Evolutionary conservation across 108 stramenopile species (phyloP).

Genomic region (Mediolabrus comicus): DNA sequence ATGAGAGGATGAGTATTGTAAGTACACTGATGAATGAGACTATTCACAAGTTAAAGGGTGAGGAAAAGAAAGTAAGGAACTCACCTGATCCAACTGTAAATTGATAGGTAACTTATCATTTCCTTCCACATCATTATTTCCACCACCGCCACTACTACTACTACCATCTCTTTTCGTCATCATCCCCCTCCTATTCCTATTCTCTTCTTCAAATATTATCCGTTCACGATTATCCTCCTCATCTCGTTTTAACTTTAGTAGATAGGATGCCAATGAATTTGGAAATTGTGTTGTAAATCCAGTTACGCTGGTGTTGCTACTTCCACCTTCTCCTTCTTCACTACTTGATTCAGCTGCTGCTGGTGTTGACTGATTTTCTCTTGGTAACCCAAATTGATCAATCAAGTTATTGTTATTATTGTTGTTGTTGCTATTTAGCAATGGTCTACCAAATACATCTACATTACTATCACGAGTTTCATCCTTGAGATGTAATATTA

Average conservation of each 20-base stretch:
- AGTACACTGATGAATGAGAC: not conserved
- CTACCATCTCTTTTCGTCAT: too few species aligned
- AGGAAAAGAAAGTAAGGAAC: not conserved
- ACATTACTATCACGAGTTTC: slow-evolving; percentile 10
- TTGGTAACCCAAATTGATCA: not conserved
- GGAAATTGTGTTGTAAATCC: not conserved
- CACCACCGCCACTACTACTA: not conserved
- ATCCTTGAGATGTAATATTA: slow-evolving; percentile 34
- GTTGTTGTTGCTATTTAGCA: not conserved
- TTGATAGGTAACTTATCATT: not conserved
- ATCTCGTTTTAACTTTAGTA: slow-evolving; percentile 34
- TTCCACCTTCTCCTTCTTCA: too few species aligned
- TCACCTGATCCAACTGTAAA: slow-evolving; percentile 36
- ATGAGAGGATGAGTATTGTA: not conserved
- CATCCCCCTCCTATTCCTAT: not conserved
- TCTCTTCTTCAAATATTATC: not conserved
- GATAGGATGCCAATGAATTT: slow-evolving; percentile 20
- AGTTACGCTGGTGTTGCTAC: too few species aligned
- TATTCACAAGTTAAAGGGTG: not conserved
- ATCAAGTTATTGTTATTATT: not conserved
- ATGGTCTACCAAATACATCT: slow-evolving; percentile 16
- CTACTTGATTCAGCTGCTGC: too few species aligned
- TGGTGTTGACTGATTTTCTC: not conserved
- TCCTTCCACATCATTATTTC: not conserved
- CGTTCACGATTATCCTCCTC: slow-evolving; percentile 37